Evolutionary conservation across 1,284 basidiomycete genomes (phyloP), one percentile per base, ranked within the genome.

Genomic region (Porphyrellus sp.): DNA sequence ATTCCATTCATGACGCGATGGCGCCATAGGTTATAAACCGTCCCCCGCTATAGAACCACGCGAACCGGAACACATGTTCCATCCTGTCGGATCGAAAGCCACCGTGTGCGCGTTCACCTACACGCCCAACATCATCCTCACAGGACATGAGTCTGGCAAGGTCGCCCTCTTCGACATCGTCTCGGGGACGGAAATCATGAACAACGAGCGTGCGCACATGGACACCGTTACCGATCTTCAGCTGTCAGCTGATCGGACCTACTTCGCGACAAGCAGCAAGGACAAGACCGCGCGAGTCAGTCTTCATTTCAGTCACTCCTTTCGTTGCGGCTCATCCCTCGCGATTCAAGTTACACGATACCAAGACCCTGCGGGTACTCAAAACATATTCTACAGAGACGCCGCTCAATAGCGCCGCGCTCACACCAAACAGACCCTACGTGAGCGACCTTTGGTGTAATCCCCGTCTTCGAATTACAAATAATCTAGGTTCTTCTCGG

Each of bases 221-320:
- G 91, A 91, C 59, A 73, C 78, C 56, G 89, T 97, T 49, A 98
- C 95, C 30, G 97, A 99, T 72, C 75, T 99, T 55, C 97, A 99
- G 71, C 74, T 98, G 62, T 86, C 86, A 62, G 81, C 84, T 25
- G 97, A 99, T 72, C 80, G 90, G 52, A 91, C 93, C 23, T 98
- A 98, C 73, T 97, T 98, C 70, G 81, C 98, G 69, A 99, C 97
- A 4, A 91, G 90, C 64, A 91, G 89, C 73, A 98, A 98, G 75
- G 97, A 99, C 74, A 98, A 99, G 77, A 88, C 86, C 33, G 91
- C 97, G 23, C 85, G 93, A 74, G 91, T 94, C 61, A 53, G 86
- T 76, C 9, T 46, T n/a, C 1, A 13, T 11, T 31, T 13, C 11
- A 1, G 28, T 25, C 7, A 6, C 5, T 27, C 9, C 33, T 11